Evolutionary conservation across 768 basidiomycete genomes (phyloP), one percentile per base, ranked within the genome.

Genomic region (Butyriboletus loyo): DNA sequence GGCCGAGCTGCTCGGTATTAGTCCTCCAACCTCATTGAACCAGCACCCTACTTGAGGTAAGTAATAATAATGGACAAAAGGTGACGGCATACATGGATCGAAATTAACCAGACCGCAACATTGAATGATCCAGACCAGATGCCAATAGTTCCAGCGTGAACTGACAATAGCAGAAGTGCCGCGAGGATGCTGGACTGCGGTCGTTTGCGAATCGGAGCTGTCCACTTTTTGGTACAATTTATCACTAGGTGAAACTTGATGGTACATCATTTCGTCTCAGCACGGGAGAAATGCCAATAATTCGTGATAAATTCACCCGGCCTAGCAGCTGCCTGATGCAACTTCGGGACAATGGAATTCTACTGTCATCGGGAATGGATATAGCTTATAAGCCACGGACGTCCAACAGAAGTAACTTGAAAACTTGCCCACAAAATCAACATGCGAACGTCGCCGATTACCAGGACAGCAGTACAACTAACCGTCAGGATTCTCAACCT

Each of bases 381-480:
- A 6, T 41, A 35, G 43, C 21, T 24, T 53, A 43, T 60, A 36
- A 43, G 34, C 17, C 44, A 42, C 4, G 19, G n/a, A 13, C 15
- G 15, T 21, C 28, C 4, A 37, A 14, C n/a, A 19, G 30, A 11
- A 39, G n/a, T 8, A 49, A 36, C 2, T 24, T 17, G 31, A 22
- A 50, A 27, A 15, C 46, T 13, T 49, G 14, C 50, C n/a, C 44
- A 42, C 57, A 27, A 31, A 32, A 39, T 42, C 47, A n/a, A 50
- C 51, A 64, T 64, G 63, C 55, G 53, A 51, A 45, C 28, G 1
- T 49, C 39, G 3, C 35, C 32, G 6, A 8, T 35, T 17, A 19
- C 38, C 45, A n/a, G 35, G 30, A 46, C 40, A 30, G n/a, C 31
- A 28, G 34, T 19, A 6, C 50, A 28, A 32, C 28, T 10, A 30